Evolutionary conservation across 2,329 filamentous ascomycete genomes (phyloP).

Genomic region (Ascochyta koolunga): DNA sequence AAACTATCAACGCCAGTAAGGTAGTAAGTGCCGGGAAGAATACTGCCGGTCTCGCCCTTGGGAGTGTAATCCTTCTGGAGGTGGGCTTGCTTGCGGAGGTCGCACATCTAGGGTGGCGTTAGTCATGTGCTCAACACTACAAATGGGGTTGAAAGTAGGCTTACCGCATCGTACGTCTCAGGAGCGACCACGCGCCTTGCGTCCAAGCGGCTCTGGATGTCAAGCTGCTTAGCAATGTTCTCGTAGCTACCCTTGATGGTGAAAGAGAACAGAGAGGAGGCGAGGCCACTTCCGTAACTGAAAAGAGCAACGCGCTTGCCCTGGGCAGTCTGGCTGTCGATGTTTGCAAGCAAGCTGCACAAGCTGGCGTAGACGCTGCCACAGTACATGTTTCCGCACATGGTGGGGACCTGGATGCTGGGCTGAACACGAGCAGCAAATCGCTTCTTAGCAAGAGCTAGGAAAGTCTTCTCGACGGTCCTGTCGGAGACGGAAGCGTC

Average conservation of each 20-base stretch:
- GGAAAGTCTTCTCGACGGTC: conserved; percentile 60
- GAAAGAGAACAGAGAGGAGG: conserved; percentile 58
- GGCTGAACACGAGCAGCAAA: conserved; percentile 58
- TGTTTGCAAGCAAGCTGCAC: conserved; percentile 55
- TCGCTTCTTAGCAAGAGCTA: conserved; percentile 59
- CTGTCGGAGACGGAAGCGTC: conserved; percentile 57
- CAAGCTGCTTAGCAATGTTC: conserved; percentile 55
- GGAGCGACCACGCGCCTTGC: conserved; percentile 53
- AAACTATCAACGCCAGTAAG: conserved; percentile 57
- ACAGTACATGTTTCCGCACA: conserved; percentile 63
- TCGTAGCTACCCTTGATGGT: conserved; percentile 54
- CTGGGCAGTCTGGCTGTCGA: conserved; percentile 52
- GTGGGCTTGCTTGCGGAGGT: conserved; percentile 58
- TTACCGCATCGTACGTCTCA: conserved; percentile 56
- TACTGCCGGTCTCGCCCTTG: conserved; percentile 50
- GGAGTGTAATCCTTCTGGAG: conserved; percentile 58
- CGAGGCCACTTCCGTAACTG: conserved; percentile 60
- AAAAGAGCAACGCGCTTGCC: conserved; percentile 60
- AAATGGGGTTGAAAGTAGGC: conserved; percentile 20
- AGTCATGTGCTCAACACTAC: conserved; percentile 29
- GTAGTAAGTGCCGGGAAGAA: conserved; percentile 58
- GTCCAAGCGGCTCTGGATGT: conserved; percentile 55
- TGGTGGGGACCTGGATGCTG: conserved; percentile 57
- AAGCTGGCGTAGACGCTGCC: conserved; percentile 59
- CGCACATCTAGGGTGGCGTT: conserved; percentile 54